A percentile compares a stretch with the other conserved stretches of the same genome.
phyloP scores from a whole-genome alignment of 2,329 filamentous ascomycete genomes.

The Truncatella angustata region DNA sequence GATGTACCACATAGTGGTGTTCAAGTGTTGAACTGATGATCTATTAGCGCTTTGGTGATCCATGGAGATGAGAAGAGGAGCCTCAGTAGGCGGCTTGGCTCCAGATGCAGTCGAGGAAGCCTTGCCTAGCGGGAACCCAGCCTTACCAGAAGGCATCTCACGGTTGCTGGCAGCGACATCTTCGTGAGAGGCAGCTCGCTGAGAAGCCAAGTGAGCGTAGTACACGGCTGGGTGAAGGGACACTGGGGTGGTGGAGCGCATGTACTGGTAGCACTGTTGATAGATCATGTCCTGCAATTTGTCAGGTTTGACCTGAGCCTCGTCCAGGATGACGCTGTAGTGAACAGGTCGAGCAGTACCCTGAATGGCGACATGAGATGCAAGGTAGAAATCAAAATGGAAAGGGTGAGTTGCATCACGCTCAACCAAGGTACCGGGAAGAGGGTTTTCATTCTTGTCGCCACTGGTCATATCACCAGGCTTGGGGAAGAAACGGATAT shows the following conservation, averaged over 20 bases:
- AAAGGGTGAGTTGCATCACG: conserved; percentile 86
- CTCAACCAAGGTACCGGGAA: conserved; percentile 87
- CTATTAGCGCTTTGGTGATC: conserved; percentile 14
- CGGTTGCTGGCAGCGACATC: conserved; percentile 40
- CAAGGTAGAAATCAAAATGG: conserved; percentile 81
- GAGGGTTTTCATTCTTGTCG: conserved; percentile 77
- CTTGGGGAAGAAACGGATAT: conserved; percentile 86
- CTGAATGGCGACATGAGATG: conserved; percentile 73
- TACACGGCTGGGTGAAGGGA: conserved; percentile 89
- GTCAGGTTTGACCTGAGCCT: conserved; percentile 65
- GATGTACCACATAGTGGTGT: conserved; percentile 44
- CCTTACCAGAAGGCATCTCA: conserved; percentile 43
- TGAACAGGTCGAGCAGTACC: conserved; percentile 90
- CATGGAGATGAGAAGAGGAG: conserved; percentile 29
- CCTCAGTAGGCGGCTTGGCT: conserved; percentile 12
- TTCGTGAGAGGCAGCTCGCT: conserved; percentile 76
- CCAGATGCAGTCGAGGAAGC: conserved; percentile 17
- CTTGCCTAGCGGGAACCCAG: conserved; percentile 30
- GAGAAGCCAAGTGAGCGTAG: conserved; percentile 88
- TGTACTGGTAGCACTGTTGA: conserved; percentile 91
- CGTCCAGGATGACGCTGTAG: conserved; percentile 86
- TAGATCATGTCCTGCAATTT: conserved; percentile 87
- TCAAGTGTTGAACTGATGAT: conserved; percentile 26
- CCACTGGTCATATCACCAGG: conserved; percentile 41
- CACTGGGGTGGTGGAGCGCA: conserved; percentile 87